Evolutionary conservation across 306 rosid genomes (phyloP).

Genomic region (Trichosanthes cucumerina): DNA sequence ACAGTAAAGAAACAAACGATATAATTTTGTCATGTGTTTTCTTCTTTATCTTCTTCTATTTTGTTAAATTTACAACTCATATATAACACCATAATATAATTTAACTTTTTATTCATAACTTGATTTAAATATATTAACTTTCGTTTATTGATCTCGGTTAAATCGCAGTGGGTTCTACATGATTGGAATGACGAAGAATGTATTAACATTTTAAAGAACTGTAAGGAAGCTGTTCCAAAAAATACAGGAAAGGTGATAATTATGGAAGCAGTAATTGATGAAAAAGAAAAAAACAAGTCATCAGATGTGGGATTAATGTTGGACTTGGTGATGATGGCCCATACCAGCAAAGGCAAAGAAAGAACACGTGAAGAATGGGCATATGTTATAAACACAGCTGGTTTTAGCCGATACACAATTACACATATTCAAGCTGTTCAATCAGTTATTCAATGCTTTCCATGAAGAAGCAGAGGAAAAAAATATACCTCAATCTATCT

Average conservation of each 20-base stretch:
- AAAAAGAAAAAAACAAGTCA: conserved; percentile 11
- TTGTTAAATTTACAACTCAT: too few species aligned
- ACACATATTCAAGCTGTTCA: conserved; percentile 27
- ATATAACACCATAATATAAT: too few species aligned
- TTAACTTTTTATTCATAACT: too few species aligned
- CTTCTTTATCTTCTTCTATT: too few species aligned
- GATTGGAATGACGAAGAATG: conserved; percentile 67
- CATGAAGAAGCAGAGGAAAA: neutral
- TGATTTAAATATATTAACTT: too few species aligned
- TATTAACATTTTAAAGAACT: conserved; percentile 35
- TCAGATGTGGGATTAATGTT: conserved; percentile 35
- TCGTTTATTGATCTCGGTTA: too few species aligned
- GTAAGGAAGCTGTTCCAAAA: conserved; percentile 34
- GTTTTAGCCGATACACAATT: conserved; percentile 24
- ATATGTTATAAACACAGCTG: conserved; percentile 35
- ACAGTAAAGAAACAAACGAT: too few species aligned
- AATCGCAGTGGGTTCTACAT: conserved; percentile 38
- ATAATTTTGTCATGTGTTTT: too few species aligned
- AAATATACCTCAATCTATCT: too few species aligned
- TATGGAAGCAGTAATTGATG: conserved; percentile 35
- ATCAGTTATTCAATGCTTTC: conserved; percentile 28
- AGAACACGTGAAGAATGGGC: conserved; percentile 38
- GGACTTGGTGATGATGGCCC: conserved; percentile 58
- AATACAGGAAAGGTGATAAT: conserved; percentile 46
- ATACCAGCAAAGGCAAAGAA: conserved; percentile 41